phyloP scores from a whole-genome alignment of 2,329 filamentous ascomycete species.

The Fusarium hostae region DNA sequence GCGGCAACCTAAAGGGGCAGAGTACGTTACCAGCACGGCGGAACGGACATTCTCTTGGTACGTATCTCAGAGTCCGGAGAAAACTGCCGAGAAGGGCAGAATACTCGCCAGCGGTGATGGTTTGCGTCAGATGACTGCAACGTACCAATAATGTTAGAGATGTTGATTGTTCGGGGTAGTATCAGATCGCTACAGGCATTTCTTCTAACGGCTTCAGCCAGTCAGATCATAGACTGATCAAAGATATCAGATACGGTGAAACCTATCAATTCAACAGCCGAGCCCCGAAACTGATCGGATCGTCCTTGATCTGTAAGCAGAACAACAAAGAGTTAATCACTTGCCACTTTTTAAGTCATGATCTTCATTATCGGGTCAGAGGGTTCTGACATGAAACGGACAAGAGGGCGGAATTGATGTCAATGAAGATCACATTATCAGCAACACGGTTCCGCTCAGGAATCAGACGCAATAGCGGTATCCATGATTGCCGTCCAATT shows the following conservation, averaged over 20 bases:
- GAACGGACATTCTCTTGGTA: constrained; percentile 30
- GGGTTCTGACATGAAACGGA: constrained; percentile 6
- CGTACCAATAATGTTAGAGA: constrained; percentile 4
- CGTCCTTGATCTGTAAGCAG: constrained; percentile 8
- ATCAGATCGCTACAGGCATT: constrained; percentile 39
- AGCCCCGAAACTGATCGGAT: neutral
- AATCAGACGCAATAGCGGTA: neutral
- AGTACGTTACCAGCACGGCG: constrained; percentile 39
- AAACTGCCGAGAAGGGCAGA: constrained; percentile 38
- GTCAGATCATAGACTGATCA: neutral
- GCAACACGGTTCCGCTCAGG: constrained; percentile 19
- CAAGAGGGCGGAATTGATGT: constrained; percentile 15
- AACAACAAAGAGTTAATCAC: neutral
- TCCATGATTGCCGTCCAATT: constrained; percentile 23
- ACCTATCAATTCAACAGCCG: neutral
- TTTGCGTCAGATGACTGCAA: constrained; percentile 35
- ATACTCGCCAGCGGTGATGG: constrained; percentile 8
- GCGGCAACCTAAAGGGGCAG: constrained; percentile 4
- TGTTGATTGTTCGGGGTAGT: constrained; percentile 26
- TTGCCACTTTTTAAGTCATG: constrained; percentile 18
- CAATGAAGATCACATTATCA: constrained; percentile 19
- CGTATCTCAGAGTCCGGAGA: constrained; percentile 23
- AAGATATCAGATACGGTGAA: neutral
- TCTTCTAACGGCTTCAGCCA: neutral
- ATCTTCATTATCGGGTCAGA: constrained; percentile 13